Percentiles rank a stretch among this genome's conserved stretches.
phyloP scores from a whole-genome alignment of 345 rosid species.

The Murraya koenigii region DNA sequence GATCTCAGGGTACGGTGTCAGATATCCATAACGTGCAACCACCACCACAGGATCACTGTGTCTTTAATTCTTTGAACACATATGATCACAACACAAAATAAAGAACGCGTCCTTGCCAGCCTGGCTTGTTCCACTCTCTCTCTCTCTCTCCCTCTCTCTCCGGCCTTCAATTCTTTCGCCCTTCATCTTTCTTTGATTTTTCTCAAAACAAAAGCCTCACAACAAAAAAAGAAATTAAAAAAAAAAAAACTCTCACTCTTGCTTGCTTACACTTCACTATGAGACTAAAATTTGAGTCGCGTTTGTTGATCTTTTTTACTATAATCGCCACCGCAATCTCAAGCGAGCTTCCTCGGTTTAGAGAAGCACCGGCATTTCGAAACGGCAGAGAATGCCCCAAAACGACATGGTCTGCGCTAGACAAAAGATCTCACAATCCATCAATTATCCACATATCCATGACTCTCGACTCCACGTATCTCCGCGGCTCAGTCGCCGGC shows the following conservation, averaged over 20 bases:
- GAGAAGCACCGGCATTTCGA: conserved; percentile 76
- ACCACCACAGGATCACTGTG: conserved; percentile 13
- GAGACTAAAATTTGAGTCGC: not conserved
- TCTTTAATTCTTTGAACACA: not conserved
- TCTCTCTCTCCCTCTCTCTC: too few species aligned
- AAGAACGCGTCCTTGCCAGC: conserved; percentile 41
- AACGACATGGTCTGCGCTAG: conserved; percentile 31
- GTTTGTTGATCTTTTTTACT: conserved; percentile 2
- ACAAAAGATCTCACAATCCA: conserved; percentile 29
- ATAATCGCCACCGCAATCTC: conserved; percentile 11
- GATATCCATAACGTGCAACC: not conserved
- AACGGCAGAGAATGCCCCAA: conserved; percentile 59
- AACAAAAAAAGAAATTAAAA: too few species aligned
- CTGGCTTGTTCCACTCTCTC: conserved; percentile 24
- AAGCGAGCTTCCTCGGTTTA: conserved; percentile 36
- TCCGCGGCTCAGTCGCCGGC: conserved; percentile 88
- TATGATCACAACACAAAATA: not conserved
- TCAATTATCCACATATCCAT: conserved; percentile 65
- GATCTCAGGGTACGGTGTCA: not conserved
- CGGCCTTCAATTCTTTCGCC: not conserved
- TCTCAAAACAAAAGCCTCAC: not conserved
- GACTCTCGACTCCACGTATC: conserved; percentile 85
- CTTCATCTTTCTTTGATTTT: not conserved
- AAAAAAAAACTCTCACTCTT: not conserved
- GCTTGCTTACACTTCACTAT: not conserved